Base-by-base conservation (phyloP, 148 eudicot species). In the Simmondsia chinensis region DNA sequence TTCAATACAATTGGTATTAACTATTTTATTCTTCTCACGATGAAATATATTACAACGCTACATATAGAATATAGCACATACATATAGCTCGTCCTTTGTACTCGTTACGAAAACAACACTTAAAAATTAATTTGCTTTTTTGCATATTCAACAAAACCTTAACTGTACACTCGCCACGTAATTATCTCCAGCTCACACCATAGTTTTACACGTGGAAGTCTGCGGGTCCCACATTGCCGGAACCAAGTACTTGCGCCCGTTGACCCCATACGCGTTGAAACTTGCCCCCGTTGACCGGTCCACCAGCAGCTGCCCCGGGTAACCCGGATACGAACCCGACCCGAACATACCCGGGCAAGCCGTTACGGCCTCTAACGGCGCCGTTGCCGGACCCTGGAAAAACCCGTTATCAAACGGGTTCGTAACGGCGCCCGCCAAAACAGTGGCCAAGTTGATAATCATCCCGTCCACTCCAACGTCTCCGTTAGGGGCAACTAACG, bases 391-490 rank as follows among this genome's bases (percentile, higher is more conserved):
- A 2, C 84, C 84, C 25, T 78, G 84, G 43, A 42, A 78, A 46
- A 52, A 78, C 36, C 80, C 80, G 15, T 33, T 67, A 37, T 77
- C 77, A 48, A 64, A 78, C 14, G 85, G 80, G 55, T 78, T 70
- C 0, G 85, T 78, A 0, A 58, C 80, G 0, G 85, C 73, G 1
- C 70, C 85, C 0, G 77, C 80, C 27, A 78, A 29, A 10, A 74
- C 57, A 13, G 66, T 66, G 8, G 80, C 85, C 49, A 78, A 37
- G 26, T 78, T 74, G 2, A 74, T 67, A 3, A 74, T 59, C 80
- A 74, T 74, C 11, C 80, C 80, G 24, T 78, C 85, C 1, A 61
- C 25, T 1, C 85, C 85, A 11, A 78, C 72, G 7, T 78, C 70
- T 2, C 36, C 43, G 39, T 74, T 78, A 2, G 85, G 80, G 4